Conservation (phyloP, 306 rosid species). For the Fragaria nilgerrensis region DNA sequence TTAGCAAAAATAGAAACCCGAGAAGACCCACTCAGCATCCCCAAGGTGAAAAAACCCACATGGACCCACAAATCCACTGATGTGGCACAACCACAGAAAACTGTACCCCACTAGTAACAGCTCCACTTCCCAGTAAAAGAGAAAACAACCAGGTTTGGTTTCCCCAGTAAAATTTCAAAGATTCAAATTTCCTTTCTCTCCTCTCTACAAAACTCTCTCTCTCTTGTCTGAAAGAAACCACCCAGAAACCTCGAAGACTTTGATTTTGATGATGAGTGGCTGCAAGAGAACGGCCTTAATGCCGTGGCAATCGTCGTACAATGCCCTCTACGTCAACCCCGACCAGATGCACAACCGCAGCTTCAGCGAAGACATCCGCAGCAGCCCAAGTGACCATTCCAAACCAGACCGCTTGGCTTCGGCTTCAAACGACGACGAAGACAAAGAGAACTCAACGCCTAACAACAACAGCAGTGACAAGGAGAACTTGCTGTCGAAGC, state of each 20-base stretch:
- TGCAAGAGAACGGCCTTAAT: slow-evolving; percentile 23
- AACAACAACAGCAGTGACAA: slow-evolving; percentile 35
- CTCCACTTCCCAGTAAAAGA: not conserved
- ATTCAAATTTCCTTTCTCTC: not conserved
- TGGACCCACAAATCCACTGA: not conserved
- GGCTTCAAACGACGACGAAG: slow-evolving; percentile 12
- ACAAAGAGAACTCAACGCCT: slow-evolving; percentile 41
- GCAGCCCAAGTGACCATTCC: slow-evolving; percentile 7
- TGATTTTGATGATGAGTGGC: slow-evolving; percentile 10
- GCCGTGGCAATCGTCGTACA: slow-evolving; percentile 41
- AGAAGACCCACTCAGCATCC: not conserved
- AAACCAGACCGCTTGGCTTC: slow-evolving; percentile 12
- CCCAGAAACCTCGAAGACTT: not conserved
- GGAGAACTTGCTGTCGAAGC: slow-evolving; percentile 41
- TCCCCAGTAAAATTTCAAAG: not conserved
- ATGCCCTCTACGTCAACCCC: slow-evolving; percentile 52
- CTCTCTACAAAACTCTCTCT: not conserved
- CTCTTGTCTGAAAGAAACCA: not conserved
- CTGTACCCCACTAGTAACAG: not conserved
- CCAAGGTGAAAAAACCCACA: not conserved
- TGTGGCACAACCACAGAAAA: not conserved
- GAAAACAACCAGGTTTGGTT: not conserved
- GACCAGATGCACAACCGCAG: slow-evolving; percentile 61
- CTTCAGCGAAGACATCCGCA: slow-evolving; percentile 46
- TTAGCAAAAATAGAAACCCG: not conserved